Percentiles rank a stretch among this genome's conserved stretches.
Evolutionary conservation across 1,284 basidiomycete species (phyloP).

Genomic region (Somion occarium): DNA sequence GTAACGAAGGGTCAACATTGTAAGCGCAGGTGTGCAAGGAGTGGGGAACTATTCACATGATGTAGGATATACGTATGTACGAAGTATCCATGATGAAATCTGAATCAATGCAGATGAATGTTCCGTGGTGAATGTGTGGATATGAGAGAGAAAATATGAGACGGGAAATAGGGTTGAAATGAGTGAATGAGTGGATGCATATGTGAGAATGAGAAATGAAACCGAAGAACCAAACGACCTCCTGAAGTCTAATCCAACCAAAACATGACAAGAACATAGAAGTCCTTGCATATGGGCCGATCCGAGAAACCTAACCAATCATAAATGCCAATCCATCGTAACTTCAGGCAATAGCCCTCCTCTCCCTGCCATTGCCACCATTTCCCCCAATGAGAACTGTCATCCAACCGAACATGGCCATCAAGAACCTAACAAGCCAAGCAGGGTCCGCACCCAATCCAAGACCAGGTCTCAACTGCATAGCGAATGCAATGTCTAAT

Average conservation of each 20-base stretch:
- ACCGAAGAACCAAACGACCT: background rate
- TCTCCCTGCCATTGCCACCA: constrained; percentile 4
- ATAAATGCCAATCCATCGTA: too few species aligned
- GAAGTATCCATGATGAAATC: background rate
- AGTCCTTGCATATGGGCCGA: too few species aligned
- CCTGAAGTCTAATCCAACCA: background rate
- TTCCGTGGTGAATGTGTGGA: background rate
- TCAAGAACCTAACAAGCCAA: constrained; percentile 73
- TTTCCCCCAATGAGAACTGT: constrained; percentile 37
- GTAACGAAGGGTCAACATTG: background rate
- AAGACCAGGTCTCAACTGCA: constrained; percentile 67
- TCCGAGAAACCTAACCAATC: too few species aligned
- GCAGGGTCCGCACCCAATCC: constrained; percentile 66
- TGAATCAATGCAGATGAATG: background rate
- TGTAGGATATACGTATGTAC: background rate
- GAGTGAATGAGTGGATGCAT: background rate
- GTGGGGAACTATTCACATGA: background rate
- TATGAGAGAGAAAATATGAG: background rate
- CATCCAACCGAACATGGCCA: constrained; percentile 77
- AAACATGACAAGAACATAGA: background rate
- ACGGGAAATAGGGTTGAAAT: background rate
- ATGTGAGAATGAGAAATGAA: background rate
- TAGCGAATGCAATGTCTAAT: constrained; percentile 66
- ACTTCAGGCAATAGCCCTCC: constrained; percentile 3
- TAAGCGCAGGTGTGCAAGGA: background rate